Conservation (phyloP, 768 basidiomycete species). For the Tricholomella constricta region DNA sequence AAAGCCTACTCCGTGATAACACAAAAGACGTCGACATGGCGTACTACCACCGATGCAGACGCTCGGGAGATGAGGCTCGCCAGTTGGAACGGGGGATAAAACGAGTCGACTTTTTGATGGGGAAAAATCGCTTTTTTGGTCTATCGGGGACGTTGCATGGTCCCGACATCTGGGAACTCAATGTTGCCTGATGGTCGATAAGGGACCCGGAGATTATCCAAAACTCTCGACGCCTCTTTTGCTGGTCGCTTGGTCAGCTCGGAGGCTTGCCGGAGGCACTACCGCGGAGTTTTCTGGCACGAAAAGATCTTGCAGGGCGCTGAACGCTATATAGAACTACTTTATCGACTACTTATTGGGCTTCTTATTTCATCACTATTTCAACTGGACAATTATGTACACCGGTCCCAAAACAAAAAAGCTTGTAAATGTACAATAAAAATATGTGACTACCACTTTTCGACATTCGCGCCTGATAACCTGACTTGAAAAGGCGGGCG, state of each 20-base stretch:
- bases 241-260: no score
- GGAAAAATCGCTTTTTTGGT: slow-evolving; percentile 48
- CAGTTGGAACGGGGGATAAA: slow-evolving; percentile 53
- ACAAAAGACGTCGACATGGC: slow-evolving; percentile 43
- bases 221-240: no score
- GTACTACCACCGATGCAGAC: slow-evolving; percentile 44
- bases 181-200: slow-evolving; percentile 26
- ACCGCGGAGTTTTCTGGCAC: background rate
- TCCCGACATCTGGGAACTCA: slow-evolving; percentile 47
- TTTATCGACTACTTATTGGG: slow-evolving; percentile 17
- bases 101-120: slow-evolving; percentile 56
- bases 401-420: background rate
- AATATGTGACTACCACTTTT: background rate
- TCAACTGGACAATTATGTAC: slow-evolving; percentile 1
- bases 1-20: slow-evolving; percentile 31
- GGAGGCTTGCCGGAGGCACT: no score
- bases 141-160: slow-evolving; percentile 44
- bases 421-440: background rate
- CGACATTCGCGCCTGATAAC: no score
- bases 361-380: background rate
- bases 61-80: slow-evolving; percentile 29
- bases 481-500: no score
- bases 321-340: slow-evolving; percentile 6
- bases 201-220: no score
- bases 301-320: background rate